Base-by-base conservation (phyloP, 2,329 filamentous ascomycete species). In the Colletotrichum ledebouriae region DNA sequence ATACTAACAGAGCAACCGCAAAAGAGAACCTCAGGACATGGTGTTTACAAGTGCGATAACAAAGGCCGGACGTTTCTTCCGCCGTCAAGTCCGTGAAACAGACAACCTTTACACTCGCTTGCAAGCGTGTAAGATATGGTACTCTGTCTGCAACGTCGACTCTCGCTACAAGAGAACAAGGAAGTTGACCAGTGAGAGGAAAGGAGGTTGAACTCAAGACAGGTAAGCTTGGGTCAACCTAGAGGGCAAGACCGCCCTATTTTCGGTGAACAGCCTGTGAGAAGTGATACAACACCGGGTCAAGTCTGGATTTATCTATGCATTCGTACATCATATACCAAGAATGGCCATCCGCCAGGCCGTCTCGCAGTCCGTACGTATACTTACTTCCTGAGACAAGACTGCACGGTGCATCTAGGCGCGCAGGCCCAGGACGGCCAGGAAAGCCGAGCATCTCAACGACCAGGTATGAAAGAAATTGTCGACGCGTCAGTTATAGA, bases 401-500 rank as follows among this genome's bases (percentile, higher is more conserved):
- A 15, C 44, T 50, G 57, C 57, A 59, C 37, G 57, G 50, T 59
- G 25, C 33, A 12, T 50, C 44, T 59, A n/a, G 57, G 57, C 44
- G n/a, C 57, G 42, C 42, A 59, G 11, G 57, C 57, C 46, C 29
- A 59, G 57, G 25, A 55, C 49, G 44, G 33, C 42, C 33, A 46
- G 29, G 44, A n/a, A 29, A 29, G 33, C 57, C 29, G 44, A 59
- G 44, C 41, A 39, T 17, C 50, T 33, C 34, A 17, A 39, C 29
- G 20, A 41, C 44, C 57, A 50, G 47, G 44, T 41, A 49, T 34
- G 29, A 50, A 39, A 17, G 29, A 34, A 12, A 41, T 59, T 49
- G 33, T 59, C 44, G 20, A 50, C 44, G 42, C 44, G 33, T 49
- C 33, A 22, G 41, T 37, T 33, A 15, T 47, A 34, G 53, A 17